Evolutionary conservation across 129 eudicot genomes (phyloP), one percentile per base, ranked within the genome.

Genomic region (Helichrysum umbraculigerum): DNA sequence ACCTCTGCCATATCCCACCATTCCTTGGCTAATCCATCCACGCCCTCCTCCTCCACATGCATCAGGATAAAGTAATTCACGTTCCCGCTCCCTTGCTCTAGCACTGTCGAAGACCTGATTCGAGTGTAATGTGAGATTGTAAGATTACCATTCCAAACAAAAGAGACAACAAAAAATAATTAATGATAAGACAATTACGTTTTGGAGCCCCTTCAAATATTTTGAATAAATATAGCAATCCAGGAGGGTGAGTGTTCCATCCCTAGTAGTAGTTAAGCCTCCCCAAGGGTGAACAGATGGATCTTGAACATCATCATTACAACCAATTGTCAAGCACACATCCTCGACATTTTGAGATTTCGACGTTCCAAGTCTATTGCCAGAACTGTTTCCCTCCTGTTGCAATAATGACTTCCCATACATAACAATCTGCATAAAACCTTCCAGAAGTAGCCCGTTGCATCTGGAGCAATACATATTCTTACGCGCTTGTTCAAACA

Each of bases 11-110:
- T 89, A 94, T 50, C 96, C 91, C 72, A 87, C 82, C 83, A 86
- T 83, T 52, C 97, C 99, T 87, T 94, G 98, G 71, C 96, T 91
- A 72, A 95, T 91, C 99, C 99, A 95, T 32, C 96, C 99, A 61
- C 96, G 86, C 41, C 92, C 97, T 64, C 92, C 94, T 65, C 99
- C 99, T 14, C 99, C 97, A 89, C 99, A 95, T 11, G 99, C 99
- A 80, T 95, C 99, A 52, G 99, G 99, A 87, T 91, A 91, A 76
- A 89, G 96, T 73, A 87, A 80, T 64, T 89, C 99, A 16, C 99
- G 86, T 64, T 95, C 99, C 64, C 97, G 87, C 76, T 95, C 99
- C 79, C 97, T 89, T 68, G 93, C 91, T 74, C 92, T 88, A 39
- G 97, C 97, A 80, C 96, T 89, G 52, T 95, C 97, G 80, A 95